phyloP scores from a whole-genome alignment of 2,329 filamentous ascomycete genomes.

The Microdochium bolleyi region DNA sequence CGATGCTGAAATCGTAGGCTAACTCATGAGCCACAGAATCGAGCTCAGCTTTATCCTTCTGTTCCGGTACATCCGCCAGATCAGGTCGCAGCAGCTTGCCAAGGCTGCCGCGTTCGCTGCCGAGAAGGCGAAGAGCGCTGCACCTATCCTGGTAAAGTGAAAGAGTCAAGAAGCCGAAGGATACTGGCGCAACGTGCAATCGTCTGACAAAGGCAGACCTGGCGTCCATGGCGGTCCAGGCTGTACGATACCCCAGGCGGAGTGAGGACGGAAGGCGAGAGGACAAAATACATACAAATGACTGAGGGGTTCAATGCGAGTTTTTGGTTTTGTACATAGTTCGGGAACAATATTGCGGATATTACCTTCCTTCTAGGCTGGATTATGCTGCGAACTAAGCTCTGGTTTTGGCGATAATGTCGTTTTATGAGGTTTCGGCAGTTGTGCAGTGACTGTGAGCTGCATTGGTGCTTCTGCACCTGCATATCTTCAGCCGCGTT shows the following conservation, averaged over 20 bases:
- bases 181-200: neutral
- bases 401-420: neutral
- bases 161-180: neutral
- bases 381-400: neutral
- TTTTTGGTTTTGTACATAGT: neutral
- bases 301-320: no score
- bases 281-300: no score
- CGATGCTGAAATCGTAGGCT: conserved; percentile 6
- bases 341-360: neutral
- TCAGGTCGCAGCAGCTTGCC: conserved; percentile 62
- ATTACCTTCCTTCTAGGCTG: neutral
- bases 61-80: conserved; percentile 68
- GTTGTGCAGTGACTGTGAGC: no score
- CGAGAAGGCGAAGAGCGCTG: conserved; percentile 42
- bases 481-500: neutral
- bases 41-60: conserved; percentile 83
- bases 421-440: no score
- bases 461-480: neutral
- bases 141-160: conserved; percentile 30
- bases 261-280: neutral
- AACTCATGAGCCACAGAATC: conserved; percentile 45
- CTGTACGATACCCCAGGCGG: no score
- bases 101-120: conserved; percentile 58
- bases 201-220: no score
- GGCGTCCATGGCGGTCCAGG: no score